These are phyloP conservation scores for Backusella liffmaniae DNA, from an alignment of 192 early-diverging fungal genomes.

Conservation along the genomic window DNA sequence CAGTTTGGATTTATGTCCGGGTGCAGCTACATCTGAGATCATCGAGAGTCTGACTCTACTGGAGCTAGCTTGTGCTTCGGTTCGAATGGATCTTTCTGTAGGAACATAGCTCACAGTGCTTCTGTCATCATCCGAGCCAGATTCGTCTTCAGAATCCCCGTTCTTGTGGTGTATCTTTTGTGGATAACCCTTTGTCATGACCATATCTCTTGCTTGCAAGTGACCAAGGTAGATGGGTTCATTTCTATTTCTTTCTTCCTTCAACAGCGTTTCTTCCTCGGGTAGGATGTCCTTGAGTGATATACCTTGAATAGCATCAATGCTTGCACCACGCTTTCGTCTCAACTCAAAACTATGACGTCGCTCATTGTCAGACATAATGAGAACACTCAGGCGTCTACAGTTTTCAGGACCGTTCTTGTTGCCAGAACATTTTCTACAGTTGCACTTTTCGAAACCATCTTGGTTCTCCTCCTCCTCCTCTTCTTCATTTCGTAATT, in stretches of 20 bases:
- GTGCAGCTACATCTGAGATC: neutral
- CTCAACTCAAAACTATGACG: slow-evolving; percentile 27
- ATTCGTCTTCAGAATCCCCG: neutral
- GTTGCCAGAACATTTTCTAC: slow-evolving; percentile 7
- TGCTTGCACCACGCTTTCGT: slow-evolving; percentile 27
- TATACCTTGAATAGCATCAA: slow-evolving; percentile 10
- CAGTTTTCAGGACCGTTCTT: slow-evolving; percentile 8
- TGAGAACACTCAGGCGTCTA: slow-evolving; percentile 19
- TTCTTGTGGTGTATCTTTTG: no score
- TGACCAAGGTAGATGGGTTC: slow-evolving; percentile 17
- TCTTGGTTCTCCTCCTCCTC: neutral
- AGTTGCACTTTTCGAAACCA: slow-evolving; percentile 19
- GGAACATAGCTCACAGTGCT: slow-evolving; percentile 10
- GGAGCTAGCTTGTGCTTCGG: slow-evolving; percentile 13
- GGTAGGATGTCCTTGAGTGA: neutral
- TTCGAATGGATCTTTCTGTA: slow-evolving; percentile 4
- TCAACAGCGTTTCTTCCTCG: neutral
- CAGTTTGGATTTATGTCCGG: neutral
- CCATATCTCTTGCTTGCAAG: neutral
- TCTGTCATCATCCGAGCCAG: slow-evolving; percentile 15
- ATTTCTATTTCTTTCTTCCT: neutral
- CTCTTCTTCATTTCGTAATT: slow-evolving; percentile 12
- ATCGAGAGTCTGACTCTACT: neutral
- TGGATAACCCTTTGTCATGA: neutral
- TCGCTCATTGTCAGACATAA: slow-evolving; percentile 8